phyloP scores from a whole-genome alignment of 805 yeast species.

The Candida sithepensis region DNA sequence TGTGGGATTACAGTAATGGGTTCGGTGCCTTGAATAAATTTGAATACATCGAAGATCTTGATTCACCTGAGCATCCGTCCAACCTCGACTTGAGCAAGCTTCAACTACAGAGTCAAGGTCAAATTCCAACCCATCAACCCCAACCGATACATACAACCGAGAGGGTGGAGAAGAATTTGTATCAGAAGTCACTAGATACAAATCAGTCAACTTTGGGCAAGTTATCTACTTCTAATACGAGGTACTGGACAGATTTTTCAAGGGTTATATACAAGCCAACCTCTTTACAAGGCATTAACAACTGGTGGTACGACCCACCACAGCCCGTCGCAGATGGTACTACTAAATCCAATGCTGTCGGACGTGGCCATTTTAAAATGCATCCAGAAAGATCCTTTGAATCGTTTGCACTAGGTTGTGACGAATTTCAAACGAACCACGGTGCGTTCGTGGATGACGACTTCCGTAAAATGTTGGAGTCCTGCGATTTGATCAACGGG shows the following conservation, averaged over 20 bases:
- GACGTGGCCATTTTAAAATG: slow-evolving; percentile 18
- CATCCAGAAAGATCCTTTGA: slow-evolving; percentile 39
- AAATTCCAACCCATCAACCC: not conserved
- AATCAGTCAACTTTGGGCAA: slow-evolving; percentile 28
- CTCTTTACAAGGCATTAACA: slow-evolving; percentile 47
- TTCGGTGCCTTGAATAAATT: slow-evolving; percentile 61
- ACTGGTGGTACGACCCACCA: slow-evolving; percentile 55
- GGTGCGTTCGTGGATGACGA: slow-evolving; percentile 52
- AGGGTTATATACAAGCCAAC: slow-evolving; percentile 63
- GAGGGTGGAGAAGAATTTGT: slow-evolving; percentile 46
- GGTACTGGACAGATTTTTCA: slow-evolving; percentile 80
- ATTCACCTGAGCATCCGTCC: slow-evolving; percentile 10
- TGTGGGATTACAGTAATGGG: slow-evolving; percentile 82
- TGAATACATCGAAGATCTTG: slow-evolving; percentile 39
- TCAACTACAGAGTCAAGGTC: not conserved
- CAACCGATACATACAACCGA: slow-evolving; percentile 30
- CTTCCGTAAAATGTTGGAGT: slow-evolving; percentile 64
- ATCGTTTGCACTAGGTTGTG: slow-evolving; percentile 51
- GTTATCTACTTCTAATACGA: slow-evolving; percentile 40
- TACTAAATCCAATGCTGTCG: slow-evolving; percentile 2
- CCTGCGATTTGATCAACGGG: slow-evolving; percentile 72
- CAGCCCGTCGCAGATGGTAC: not conserved
- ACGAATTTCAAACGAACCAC: slow-evolving; percentile 36
- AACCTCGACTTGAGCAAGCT: not conserved
- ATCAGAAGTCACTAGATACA: slow-evolving; percentile 60